These are phyloP conservation scores for Moesziomyces parantarcticus DNA, from an alignment of 1,284 basidiomycete genomes.

Conservation along the genomic window DNA sequence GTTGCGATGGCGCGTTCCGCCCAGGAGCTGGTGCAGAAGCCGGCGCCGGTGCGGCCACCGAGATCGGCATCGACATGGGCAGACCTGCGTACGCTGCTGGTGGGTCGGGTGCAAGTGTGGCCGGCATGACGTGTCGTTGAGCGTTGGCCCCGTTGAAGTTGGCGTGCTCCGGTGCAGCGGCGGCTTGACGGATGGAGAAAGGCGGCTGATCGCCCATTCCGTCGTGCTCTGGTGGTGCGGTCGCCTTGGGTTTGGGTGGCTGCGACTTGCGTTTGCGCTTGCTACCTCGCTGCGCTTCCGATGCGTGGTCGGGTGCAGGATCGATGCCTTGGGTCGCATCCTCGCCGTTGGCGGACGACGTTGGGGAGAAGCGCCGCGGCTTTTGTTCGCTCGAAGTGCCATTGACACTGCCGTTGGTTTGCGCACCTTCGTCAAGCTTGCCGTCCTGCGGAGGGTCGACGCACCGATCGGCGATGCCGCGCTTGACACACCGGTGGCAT, in stretches of 20 bases:
- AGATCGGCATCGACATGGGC: conserved; percentile 3
- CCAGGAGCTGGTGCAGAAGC: neutral
- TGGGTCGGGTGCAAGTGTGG: neutral
- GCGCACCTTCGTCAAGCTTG: conserved; percentile 1
- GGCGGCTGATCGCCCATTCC: no score
- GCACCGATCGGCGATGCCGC: conserved; percentile 47
- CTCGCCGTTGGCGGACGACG: conserved; percentile 1
- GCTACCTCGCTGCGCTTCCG: conserved; percentile 1
- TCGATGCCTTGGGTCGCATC: neutral
- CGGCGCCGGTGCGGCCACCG: conserved; percentile 2
- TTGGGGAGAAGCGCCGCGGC: neutral
- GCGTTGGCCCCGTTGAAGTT: neutral
- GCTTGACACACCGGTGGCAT: conserved; percentile 42
- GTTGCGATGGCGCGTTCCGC: conserved; percentile 14
- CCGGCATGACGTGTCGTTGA: neutral
- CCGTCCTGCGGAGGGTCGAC: conserved; percentile 30
- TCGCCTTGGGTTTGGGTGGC: no score
- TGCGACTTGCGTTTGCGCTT: conserved; percentile 23
- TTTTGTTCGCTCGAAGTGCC: neutral
- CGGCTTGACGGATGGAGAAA: no score
- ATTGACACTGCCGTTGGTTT: neutral
- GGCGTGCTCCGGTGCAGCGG: neutral
- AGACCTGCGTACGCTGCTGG: conserved; percentile 1
- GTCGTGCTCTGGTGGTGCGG: no score
- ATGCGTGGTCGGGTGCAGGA: neutral